phyloP scores from a whole-genome alignment of 1,284 basidiomycete genomes.

The Malassezia psittaci region DNA sequence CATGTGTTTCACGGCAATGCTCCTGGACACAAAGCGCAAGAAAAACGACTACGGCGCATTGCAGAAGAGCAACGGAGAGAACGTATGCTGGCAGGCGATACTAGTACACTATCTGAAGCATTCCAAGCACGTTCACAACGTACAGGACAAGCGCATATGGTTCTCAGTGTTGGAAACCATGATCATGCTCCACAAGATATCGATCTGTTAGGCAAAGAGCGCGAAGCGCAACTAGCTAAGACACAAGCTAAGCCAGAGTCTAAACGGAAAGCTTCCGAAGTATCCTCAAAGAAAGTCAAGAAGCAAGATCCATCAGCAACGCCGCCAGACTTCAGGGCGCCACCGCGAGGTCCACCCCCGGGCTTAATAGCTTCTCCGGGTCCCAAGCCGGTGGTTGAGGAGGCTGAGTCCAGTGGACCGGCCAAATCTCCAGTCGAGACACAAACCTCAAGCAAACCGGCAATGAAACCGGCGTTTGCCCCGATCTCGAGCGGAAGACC shows the following conservation, averaged over 20 bases:
- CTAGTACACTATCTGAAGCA: conserved; percentile 38
- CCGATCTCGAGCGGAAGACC: background rate
- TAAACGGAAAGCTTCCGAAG: background rate
- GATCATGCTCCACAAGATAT: conserved; percentile 40
- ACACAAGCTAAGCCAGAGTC: background rate
- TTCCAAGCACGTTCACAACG: conserved; percentile 37
- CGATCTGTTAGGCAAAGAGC: conserved; percentile 26
- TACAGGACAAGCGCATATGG: conserved; percentile 46
- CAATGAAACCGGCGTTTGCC: background rate
- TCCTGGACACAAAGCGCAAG: conserved; percentile 41
- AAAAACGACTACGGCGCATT: conserved; percentile 36
- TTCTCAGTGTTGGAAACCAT: conserved; percentile 38
- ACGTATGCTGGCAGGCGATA: conserved; percentile 44
- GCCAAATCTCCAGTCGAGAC: background rate
- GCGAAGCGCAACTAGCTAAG: background rate
- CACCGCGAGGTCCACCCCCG: conserved; percentile 1
- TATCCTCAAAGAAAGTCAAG: background rate
- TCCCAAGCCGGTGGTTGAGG: background rate
- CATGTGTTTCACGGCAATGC: conserved; percentile 46
- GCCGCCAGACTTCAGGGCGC: background rate
- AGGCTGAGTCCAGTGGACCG: background rate
- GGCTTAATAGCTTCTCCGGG: background rate
- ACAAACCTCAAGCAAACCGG: conserved; percentile 13
- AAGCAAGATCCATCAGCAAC: background rate
- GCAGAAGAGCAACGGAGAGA: conserved; percentile 40